Base-by-base conservation (phyloP, 139 green algal genomes). In the Chlamydomonas schloesseri region DNA sequence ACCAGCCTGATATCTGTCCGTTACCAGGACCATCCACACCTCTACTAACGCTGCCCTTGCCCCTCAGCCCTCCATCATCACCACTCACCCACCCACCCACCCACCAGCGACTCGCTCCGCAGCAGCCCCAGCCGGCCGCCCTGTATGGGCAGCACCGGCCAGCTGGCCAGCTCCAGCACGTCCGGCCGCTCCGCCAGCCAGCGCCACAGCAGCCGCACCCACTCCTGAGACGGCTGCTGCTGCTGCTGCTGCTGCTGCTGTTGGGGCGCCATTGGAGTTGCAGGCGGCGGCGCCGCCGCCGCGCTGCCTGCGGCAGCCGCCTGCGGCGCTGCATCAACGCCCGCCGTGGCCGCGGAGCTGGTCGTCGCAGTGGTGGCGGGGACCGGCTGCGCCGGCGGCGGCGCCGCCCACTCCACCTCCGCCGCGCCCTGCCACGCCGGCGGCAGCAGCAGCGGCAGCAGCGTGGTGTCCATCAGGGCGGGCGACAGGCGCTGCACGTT, bases 111-210 rank as follows among this genome's bases (percentile, higher is more conserved):
- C 47, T 76, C 57, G 9, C 68, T 34, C 64, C 81, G 46, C 73
- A 93, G 72, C 71, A 77, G 33, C 9, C 82, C 34, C 83, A 96
- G 84, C 24, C 65, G 55, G 46, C 88, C 85, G 15, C 89, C 90
- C 31, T 78, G 46, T 13, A 93, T 82, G 8, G 94, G 93, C 65
- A 97, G 69, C 55, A 97, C 71, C 37, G 94, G 94, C 92, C 88
- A 93, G 28, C 82, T 58, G n/a, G 15, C 26, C 71, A 94, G 69
- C 68, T 73, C 60, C 53, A 83, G 34, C 82, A 90, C 50, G 18
- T 88, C 74, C 23, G 37, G 37, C 47, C 42, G 29, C 20, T 64
- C n/a, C 24, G 42, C 77, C 64, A 93, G 68, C 90, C 90, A 93
- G 21, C 58, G 31, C 90, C 90, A 93, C 71, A 91, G 69, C 76